A percentile compares a stretch with the other conserved stretches of the same genome.
phyloP scores from a whole-genome alignment of 306 rosid genomes.

The Gynostemma pentaphyllum region DNA sequence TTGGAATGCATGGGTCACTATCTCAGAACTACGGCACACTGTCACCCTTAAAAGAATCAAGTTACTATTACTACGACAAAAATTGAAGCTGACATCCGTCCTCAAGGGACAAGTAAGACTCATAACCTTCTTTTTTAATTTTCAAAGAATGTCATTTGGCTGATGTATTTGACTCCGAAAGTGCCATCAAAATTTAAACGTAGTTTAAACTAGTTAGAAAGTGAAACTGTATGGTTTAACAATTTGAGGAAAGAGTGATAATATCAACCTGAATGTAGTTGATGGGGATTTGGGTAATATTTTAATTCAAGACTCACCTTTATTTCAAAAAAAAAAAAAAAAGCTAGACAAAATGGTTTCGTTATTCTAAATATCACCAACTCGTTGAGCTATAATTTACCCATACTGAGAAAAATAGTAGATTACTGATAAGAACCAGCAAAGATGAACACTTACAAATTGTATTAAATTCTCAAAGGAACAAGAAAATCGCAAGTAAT shows the following conservation, averaged over 20 bases:
- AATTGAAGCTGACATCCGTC: conserved; percentile 84
- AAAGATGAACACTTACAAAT: too few relatives aligned
- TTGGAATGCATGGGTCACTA: conserved; percentile 98
- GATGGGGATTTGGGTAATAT: too few relatives aligned
- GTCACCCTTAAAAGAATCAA: conserved; percentile 96
- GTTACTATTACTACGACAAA: conserved; percentile 79
- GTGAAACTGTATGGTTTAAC: background rate
- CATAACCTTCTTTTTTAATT: conserved; percentile 17
- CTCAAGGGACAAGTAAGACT: conserved; percentile 88
- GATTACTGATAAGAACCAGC: too few relatives aligned
- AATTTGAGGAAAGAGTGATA: background rate
- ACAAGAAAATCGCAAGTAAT: too few relatives aligned
- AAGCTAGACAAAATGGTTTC: background rate
- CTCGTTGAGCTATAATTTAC: background rate
- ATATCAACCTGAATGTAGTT: too few relatives aligned
- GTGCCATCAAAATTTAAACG: background rate
- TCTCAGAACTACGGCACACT: conserved; percentile 86
- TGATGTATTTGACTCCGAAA: conserved; percentile 16
- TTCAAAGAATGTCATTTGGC: conserved; percentile 2
- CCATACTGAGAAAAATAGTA: background rate
- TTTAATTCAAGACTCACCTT: background rate
- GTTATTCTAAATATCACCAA: background rate
- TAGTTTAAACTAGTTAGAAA: background rate
- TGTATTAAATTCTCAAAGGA: too few relatives aligned
- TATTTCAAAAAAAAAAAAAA: background rate